These are phyloP conservation scores for Chloranthus sessilifolius DNA, from an alignment of 164 flowering plant species.

Conservation along the genomic window DNA sequence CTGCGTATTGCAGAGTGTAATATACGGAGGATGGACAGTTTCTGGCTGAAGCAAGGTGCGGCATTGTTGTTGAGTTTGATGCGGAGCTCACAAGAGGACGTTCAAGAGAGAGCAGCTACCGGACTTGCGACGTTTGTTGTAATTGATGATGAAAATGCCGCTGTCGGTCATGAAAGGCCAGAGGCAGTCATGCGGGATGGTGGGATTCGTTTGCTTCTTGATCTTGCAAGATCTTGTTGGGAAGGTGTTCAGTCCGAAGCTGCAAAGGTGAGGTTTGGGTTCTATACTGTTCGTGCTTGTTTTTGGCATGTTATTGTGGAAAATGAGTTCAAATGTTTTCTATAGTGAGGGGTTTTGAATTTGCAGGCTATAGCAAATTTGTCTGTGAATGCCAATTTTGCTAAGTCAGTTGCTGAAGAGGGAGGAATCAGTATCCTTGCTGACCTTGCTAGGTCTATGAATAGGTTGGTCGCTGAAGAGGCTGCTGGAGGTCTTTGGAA, in stretches of 20 bases:
- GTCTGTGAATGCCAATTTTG: slow-evolving; percentile 88
- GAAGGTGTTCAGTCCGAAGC: slow-evolving; percentile 98
- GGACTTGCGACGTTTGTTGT: slow-evolving; percentile 98
- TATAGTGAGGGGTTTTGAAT: neutral
- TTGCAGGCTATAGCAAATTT: slow-evolving; percentile 92
- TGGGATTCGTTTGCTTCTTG: slow-evolving; percentile 75
- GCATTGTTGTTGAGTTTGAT: slow-evolving; percentile 64
- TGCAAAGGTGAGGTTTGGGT: slow-evolving; percentile 55
- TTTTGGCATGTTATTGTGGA: neutral
- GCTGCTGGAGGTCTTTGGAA: slow-evolving; percentile 99
- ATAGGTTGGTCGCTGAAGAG: slow-evolving; percentile 96
- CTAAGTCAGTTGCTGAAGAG: slow-evolving; percentile 94
- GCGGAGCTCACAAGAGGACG: slow-evolving; percentile 91
- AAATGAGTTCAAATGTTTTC: neutral
- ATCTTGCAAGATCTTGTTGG: slow-evolving; percentile 78
- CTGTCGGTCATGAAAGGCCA: slow-evolving; percentile 75
- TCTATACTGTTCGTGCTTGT: neutral
- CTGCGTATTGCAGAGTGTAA: slow-evolving; percentile 79
- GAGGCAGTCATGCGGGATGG: slow-evolving; percentile 90
- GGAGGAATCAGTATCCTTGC: slow-evolving; percentile 91
- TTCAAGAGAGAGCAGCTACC: slow-evolving; percentile 97
- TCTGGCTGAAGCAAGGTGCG: slow-evolving; percentile 94
- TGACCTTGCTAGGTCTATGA: slow-evolving; percentile 84
- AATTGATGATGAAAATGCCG: slow-evolving; percentile 91
- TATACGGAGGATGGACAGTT: slow-evolving; percentile 60